Conservation (phyloP, 1,284 basidiomycete species). For the Ceraceosorus guamensis region DNA sequence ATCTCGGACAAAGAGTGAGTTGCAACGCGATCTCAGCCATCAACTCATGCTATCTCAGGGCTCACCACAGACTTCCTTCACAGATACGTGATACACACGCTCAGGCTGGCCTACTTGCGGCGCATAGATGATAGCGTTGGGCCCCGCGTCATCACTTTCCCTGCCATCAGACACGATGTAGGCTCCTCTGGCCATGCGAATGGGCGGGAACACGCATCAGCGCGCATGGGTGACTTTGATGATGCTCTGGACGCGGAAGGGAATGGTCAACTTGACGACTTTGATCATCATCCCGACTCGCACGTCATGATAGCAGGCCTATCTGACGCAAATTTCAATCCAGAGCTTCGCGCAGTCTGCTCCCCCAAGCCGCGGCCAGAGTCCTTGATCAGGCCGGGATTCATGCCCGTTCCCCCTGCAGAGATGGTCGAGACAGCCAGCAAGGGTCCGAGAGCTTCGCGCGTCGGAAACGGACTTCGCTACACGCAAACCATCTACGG, state of each 20-base stretch:
- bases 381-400: too few species aligned
- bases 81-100: constrained; percentile 28
- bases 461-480: constrained; percentile 11
- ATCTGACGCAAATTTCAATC: constrained; percentile 18
- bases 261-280: neutral
- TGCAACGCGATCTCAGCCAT: too few species aligned
- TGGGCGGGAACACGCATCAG: neutral
- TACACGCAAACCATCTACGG: constrained; percentile 40
- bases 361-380: constrained; percentile 15
- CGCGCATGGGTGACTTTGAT: neutral
- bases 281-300: constrained; percentile 16
- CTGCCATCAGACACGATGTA: constrained; percentile 8
- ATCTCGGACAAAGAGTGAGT: too few species aligned
- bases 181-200: neutral
- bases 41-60: too few species aligned
- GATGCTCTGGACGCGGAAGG: neutral
- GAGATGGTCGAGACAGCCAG: constrained; percentile 4
- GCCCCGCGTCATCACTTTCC: constrained; percentile 31
- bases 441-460: neutral
- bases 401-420: constrained; percentile 11
- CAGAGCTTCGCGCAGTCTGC: constrained; percentile 27
- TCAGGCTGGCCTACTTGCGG: constrained; percentile 34
- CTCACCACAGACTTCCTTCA: too few species aligned
- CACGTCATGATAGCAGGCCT: constrained; percentile 26
- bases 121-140: constrained; percentile 37